Evolutionary conservation across 1,284 basidiomycete genomes (phyloP).

Genomic region (Fomitopsis pinicola): DNA sequence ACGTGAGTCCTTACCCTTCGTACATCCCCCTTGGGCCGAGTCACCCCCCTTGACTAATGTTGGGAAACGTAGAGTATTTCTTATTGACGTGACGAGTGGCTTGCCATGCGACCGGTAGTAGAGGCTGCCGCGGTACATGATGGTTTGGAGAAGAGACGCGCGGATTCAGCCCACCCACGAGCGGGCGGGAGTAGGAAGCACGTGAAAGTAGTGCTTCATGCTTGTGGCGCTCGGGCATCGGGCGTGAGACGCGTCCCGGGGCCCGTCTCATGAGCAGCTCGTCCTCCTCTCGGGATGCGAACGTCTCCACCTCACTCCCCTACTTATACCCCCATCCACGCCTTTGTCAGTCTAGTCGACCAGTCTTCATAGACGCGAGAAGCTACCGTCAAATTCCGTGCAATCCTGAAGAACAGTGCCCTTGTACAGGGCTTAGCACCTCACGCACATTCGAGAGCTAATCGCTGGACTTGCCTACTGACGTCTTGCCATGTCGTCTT

Average conservation of each 20-base stretch:
- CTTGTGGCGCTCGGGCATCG: not conserved
- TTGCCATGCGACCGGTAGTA: no score
- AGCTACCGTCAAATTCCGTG: no score
- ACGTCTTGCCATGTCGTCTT: constrained; percentile 40
- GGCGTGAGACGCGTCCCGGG: not conserved
- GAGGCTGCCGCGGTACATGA: no score
- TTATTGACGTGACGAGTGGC: no score
- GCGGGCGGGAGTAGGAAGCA: not conserved
- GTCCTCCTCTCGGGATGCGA: not conserved
- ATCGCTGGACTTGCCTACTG: not conserved
- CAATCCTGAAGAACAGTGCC: no score
- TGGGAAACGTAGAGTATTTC: no score
- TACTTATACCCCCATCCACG: not conserved
- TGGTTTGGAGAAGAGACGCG: no score
- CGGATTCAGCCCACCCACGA: not conserved
- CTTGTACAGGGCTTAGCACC: not conserved
- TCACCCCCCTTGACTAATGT: no score
- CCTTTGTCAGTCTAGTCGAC: not conserved
- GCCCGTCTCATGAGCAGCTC: not conserved
- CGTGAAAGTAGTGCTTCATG: not conserved
- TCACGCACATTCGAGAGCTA: no score
- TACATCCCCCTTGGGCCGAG: no score
- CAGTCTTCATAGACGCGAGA: no score
- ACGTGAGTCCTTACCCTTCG: no score
- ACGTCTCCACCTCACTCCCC: not conserved